These are phyloP conservation scores for Eragrostis nindensis DNA, from an alignment of 176 grass and related monocot species.

Conservation along the genomic window DNA sequence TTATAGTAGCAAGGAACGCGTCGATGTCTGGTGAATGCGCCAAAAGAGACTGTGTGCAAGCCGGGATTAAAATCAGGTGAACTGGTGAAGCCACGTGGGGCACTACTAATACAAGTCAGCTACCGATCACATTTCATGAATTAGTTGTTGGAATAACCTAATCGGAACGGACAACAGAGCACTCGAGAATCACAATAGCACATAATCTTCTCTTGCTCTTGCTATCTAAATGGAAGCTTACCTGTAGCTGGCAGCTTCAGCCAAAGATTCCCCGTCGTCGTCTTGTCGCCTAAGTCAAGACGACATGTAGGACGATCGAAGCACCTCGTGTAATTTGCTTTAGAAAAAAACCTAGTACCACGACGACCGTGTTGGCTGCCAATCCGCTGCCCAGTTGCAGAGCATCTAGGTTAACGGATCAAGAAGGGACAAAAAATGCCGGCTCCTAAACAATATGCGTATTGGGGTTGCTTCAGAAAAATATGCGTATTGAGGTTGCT, in stretches of 20 bases:
- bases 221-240: background rate
- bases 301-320: background rate
- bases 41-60: background rate
- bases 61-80: background rate
- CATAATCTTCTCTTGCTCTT: background rate
- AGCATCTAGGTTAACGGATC: background rate
- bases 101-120: background rate
- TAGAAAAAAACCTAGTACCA: too few relatives aligned
- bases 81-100: background rate
- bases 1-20: background rate
- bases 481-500: background rate
- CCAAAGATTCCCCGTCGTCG: background rate
- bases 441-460: background rate
- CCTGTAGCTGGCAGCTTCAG: background rate
- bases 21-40: background rate
- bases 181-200: background rate
- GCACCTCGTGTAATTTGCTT: background rate
- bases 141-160: background rate
- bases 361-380: background rate
- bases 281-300: background rate
- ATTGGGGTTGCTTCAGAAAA: too few relatives aligned
- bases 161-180: background rate
- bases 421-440: background rate
- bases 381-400: background rate
- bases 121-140: background rate